phyloP scores from a whole-genome alignment of 1,284 basidiomycete species.

The Sporisorium scitamineum region DNA sequence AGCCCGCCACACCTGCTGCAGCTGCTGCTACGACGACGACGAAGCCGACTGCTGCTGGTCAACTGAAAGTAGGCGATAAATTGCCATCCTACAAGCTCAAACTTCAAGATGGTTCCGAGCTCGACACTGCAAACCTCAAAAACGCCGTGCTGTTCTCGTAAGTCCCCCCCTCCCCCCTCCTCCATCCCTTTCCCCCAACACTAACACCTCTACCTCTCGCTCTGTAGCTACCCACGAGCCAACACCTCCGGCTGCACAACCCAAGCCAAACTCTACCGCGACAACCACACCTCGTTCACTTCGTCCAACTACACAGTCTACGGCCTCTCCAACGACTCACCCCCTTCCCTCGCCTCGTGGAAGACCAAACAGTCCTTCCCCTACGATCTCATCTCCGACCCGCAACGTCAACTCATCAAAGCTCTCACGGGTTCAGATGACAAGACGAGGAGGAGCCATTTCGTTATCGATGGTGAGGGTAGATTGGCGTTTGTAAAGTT shows the following conservation, averaged over 20 bases:
- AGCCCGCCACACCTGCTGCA: constrained; percentile 2
- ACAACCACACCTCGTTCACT: constrained; percentile 81
- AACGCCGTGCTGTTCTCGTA: constrained; percentile 50
- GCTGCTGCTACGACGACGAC: no score
- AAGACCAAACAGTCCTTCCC: constrained; percentile 78
- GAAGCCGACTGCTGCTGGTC: constrained; percentile 33
- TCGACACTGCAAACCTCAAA: constrained; percentile 22
- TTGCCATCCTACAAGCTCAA: constrained; percentile 81
- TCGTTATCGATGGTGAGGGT: constrained; percentile 58
- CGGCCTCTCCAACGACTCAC: constrained; percentile 86
- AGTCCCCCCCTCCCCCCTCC: background rate
- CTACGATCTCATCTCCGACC: constrained; percentile 88
- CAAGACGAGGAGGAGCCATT: constrained; percentile 74
- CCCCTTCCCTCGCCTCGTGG: constrained; percentile 75
- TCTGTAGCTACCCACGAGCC: constrained; percentile 46
- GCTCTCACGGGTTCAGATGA: constrained; percentile 81
- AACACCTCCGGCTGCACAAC: constrained; percentile 61
- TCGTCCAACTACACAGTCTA: constrained; percentile 80
- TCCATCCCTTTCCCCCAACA: background rate
- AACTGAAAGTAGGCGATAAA: constrained; percentile 79
- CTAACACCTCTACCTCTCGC: constrained; percentile 68
- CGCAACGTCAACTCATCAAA: constrained; percentile 81
- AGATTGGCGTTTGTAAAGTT: constrained; percentile 46
- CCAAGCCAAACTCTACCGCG: constrained; percentile 73
- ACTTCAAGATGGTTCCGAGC: constrained; percentile 49